phyloP scores from a whole-genome alignment of 2,329 filamentous ascomycete genomes.

The Penicillium sp. region DNA sequence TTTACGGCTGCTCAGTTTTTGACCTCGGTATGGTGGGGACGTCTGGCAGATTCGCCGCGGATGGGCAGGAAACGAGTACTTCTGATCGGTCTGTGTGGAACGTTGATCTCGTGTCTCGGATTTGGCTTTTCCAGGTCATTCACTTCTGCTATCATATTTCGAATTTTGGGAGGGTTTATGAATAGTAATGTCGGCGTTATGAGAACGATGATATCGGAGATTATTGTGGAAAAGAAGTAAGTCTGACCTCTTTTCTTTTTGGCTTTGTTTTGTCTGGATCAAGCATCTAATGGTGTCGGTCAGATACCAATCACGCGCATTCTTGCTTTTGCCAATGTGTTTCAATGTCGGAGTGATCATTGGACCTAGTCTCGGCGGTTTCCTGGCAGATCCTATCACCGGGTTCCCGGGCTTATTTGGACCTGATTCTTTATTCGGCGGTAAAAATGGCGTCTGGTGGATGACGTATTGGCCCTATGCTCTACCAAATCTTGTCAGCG shows the following conservation, averaged over 20 bases:
- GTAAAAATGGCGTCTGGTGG: slow-evolving; percentile 58
- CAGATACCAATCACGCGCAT: slow-evolving; percentile 50
- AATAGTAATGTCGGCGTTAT: slow-evolving; percentile 74
- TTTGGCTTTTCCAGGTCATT: slow-evolving; percentile 68
- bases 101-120: slow-evolving; percentile 60
- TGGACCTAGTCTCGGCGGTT: slow-evolving; percentile 59
- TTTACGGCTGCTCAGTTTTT: slow-evolving; percentile 80
- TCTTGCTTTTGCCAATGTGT: slow-evolving; percentile 62
- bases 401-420: slow-evolving; percentile 63
- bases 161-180: slow-evolving; percentile 61
- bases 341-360: slow-evolving; percentile 64
- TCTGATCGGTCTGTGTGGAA: slow-evolving; percentile 70
- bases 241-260: slow-evolving; percentile 9
- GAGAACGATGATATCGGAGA: slow-evolving; percentile 70
- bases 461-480: slow-evolving; percentile 65
- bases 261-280: not conserved
- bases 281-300: not conserved
- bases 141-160: slow-evolving; percentile 59
- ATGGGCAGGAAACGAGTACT: slow-evolving; percentile 74
- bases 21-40: slow-evolving; percentile 79
- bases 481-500: slow-evolving; percentile 65
- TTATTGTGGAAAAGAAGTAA: slow-evolving; percentile 65
- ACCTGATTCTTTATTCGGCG: slow-evolving; percentile 54
- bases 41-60: slow-evolving; percentile 60
- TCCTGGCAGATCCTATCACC: slow-evolving; percentile 62